phyloP scores from a whole-genome alignment of 768 basidiomycete genomes.

The Suillus discolor region DNA sequence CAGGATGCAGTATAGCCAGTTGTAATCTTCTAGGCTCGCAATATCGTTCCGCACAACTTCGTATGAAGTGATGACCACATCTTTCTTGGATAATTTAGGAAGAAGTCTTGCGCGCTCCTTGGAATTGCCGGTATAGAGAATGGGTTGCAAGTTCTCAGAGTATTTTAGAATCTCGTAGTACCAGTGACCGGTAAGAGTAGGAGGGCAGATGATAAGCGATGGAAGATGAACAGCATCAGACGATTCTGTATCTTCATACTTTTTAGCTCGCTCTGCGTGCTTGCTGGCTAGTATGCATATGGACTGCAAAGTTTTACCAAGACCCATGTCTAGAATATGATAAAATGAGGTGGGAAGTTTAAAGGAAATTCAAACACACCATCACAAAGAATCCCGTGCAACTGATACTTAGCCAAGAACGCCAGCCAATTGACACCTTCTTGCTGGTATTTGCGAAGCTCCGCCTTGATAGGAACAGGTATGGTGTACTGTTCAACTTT shows the following conservation, averaged over 20 bases:
- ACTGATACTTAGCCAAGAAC: conserved; percentile 95
- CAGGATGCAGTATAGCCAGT: conserved; percentile 95
- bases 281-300: conserved; percentile 97
- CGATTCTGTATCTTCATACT: conserved; percentile 62
- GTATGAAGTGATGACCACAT: conserved; percentile 96
- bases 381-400: conserved; percentile 97
- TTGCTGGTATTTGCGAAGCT: conserved; percentile 95
- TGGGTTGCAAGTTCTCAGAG: conserved; percentile 76
- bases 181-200: conserved; percentile 98
- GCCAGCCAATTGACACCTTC: conserved; percentile 99
- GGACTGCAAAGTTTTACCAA: conserved; percentile 97
- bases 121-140: conserved; percentile 88
- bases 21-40: conserved; percentile 63
- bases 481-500: conserved; percentile 92
- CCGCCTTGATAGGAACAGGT: conserved; percentile 88
- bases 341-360: neutral
- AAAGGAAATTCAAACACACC: conserved; percentile 50
- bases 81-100: conserved; percentile 65
- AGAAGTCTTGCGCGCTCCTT: conserved; percentile 76
- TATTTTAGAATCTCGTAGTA: conserved; percentile 98
- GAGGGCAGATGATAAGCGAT: conserved; percentile 94
- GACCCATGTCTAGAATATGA: conserved; percentile 83
- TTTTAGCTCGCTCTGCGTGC: conserved; percentile 82
- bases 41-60: conserved; percentile 98
- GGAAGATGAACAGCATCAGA: conserved; percentile 86